phyloP scores from a whole-genome alignment of 345 rosid genomes.

The Melastoma malabathricum region DNA sequence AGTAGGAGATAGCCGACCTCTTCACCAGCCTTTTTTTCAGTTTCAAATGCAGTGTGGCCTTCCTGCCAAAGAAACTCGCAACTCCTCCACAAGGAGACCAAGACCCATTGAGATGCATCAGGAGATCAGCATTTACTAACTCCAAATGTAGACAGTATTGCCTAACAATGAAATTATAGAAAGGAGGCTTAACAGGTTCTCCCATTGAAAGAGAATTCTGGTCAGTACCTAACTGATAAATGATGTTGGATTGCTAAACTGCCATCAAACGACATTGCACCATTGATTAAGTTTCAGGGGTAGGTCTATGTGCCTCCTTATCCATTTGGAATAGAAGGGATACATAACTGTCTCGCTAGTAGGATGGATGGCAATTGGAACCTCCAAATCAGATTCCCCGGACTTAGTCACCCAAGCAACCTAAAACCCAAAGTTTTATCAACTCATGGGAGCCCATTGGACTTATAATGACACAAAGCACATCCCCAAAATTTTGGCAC shows the following conservation, averaged over 20 bases:
- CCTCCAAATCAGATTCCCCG: conserved; percentile 81
- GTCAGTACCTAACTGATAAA: conserved; percentile 83
- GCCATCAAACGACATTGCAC: conserved; percentile 99
- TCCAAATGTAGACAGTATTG: no score
- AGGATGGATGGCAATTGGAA: conserved; percentile 91
- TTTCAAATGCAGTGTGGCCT: conserved; percentile 95
- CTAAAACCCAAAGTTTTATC: conserved; percentile 20
- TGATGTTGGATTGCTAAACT: conserved; percentile 98
- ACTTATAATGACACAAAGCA: no score
- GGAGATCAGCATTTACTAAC: no score
- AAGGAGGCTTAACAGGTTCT: no score
- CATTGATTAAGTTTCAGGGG: conserved; percentile 94
- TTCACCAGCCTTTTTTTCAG: conserved; percentile 69
- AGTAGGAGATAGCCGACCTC: conserved; percentile 36
- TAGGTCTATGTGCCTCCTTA: conserved; percentile 92
- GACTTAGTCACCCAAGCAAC: conserved; percentile 98
- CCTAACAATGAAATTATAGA: no score
- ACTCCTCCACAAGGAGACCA: conserved; percentile 42
- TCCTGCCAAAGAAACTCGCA: conserved; percentile 99
- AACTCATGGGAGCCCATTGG: no score
- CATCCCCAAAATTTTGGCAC: no score
- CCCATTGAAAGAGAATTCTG: background rate
- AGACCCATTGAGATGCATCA: no score
- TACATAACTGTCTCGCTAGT: conserved; percentile 99
- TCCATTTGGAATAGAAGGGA: conserved; percentile 96